Evolutionary conservation across 805 yeast species (phyloP), one percentile per base, ranked within the genome.

Genomic region (Ogataea minuta): DNA sequence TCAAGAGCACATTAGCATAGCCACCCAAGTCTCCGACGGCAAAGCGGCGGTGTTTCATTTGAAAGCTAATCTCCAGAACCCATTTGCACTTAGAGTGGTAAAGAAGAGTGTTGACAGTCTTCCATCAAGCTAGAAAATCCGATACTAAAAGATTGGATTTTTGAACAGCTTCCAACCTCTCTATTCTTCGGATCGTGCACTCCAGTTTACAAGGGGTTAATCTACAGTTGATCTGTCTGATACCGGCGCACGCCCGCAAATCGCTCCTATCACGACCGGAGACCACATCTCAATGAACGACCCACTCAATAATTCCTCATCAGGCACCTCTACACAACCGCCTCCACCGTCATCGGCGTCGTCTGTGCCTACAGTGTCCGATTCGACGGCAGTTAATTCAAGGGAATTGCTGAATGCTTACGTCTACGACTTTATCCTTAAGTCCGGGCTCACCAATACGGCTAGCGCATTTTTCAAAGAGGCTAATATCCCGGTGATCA

Each of bases 391-490:
- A 4, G 60, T 68, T 12, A 71, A 69, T 43, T 67, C 81, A 6
- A 74, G 76, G 50, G 81, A 79, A 56, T 60, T 81, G 21, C 65
- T 89, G 45, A 85, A 89, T 58, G 89, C 91, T 6, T 89, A 88
- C 60, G 81, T 89, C 25, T 86, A 88, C 57, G 96, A 89, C 62
- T 90, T 87, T 53, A 67, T 89, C 45, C 56, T 84, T 53, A 89
- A 89, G 61, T 79, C 84, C 37, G 75, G 85, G 20, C 69, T 86
- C 33, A 72, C 76, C 9, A 77, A 77, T 33, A 80, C 95, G 4
- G 96, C 96, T 1, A 69, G 71, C 36, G 74, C 77, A 16, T 88
- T 89, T 57, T 77, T 75, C 53, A 74, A 72, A 46, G 96, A 89
- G 60, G 89, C 95, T 0, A 87, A 82, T 36, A 70, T 86, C 6